Base-by-base conservation (phyloP, 768 basidiomycete species). In the Leccinellum rugosiceps region DNA sequence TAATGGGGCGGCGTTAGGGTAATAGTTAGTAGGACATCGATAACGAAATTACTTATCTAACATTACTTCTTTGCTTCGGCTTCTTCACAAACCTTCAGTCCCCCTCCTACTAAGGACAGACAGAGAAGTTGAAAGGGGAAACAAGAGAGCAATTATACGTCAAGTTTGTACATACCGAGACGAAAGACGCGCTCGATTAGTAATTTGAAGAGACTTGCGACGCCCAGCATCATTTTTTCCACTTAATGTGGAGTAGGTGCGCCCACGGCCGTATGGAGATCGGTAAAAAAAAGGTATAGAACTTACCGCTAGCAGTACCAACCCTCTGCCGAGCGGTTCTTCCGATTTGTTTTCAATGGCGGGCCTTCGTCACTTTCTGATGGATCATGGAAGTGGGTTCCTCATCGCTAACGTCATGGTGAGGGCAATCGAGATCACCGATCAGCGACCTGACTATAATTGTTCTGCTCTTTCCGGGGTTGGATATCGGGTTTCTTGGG, bases 11-110 rank as follows among this genome's bases (percentile, higher is more conserved):
- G 66, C 94, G 90, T 80, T 98, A 98, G 79, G 94, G 96, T 46
- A 46, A 25, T 21, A 46, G 14, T 9, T 43, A 10, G 19, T 59
- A 97, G 89, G 57, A 98, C 89, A 72, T 96, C 92, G 66, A 98
- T 81, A 72, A 98, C 94, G 64, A 98, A 93, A 74, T 97, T 93
- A 82, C 90, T 51, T 56, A 92, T 83, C 94, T 95, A 81, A 87
- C 34, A 26, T 15, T 31, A 28, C 50, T 60, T 60, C 64, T 60
- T 38, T 38, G 38, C 38, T 38, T 38, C n/a, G 52, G 19, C 48
- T 52, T 47, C 51, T 60, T 46, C 13, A 26, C 31, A 17, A 49
- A 50, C 38, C 50, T 31, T 55, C 9, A 25, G 7, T 45, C 1
- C 31, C 9, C 30, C 25, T 41, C n/a, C 10, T 41, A 9, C 25